Percentiles rank a stretch among this genome's conserved stretches.
These are phyloP conservation scores for Claviceps fusiformis DNA, from an alignment of 2,329 filamentous ascomycete species.

Conservation along the genomic window DNA sequence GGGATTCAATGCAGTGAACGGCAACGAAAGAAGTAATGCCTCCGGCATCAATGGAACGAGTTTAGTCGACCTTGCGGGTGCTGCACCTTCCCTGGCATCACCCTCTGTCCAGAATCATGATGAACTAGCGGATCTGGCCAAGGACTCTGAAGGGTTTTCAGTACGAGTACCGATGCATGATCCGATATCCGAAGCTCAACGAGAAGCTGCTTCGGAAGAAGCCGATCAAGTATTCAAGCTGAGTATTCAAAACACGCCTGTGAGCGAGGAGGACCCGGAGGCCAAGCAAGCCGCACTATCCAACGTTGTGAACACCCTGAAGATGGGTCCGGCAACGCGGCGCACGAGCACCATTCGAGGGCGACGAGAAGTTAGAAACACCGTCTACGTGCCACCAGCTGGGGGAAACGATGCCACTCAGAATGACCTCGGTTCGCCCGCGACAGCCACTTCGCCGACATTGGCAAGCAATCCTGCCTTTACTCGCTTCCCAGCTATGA, in stretches of 20 bases:
- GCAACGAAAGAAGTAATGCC: constrained; percentile 15
- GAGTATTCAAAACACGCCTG: constrained; percentile 65
- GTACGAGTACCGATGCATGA: constrained; percentile 52
- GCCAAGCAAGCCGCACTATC: constrained; percentile 61
- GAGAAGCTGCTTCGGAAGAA: constrained; percentile 44
- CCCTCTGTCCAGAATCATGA: constrained; percentile 31
- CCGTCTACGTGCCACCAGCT: constrained; percentile 57
- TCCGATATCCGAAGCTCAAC: constrained; percentile 59
- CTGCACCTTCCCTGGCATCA: constrained; percentile 36
- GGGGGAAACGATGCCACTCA: background rate
- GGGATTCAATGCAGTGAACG: constrained; percentile 31
- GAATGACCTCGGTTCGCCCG: background rate
- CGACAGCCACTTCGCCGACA: constrained; percentile 7
- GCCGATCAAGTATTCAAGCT: constrained; percentile 61
- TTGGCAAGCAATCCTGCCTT: constrained; percentile 7
- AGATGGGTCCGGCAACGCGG: constrained; percentile 50
- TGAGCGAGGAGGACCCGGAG: constrained; percentile 63
- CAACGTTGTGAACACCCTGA: constrained; percentile 61
- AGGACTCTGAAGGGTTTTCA: constrained; percentile 61
- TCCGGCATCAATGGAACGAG: constrained; percentile 34
- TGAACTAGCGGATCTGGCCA: constrained; percentile 28
- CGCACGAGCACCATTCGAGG: constrained; percentile 70
- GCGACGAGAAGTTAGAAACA: constrained; percentile 82
- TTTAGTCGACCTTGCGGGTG: constrained; percentile 34
- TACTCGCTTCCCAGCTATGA: constrained; percentile 32